Base-by-base conservation (phyloP, 345 rosid genomes). In the Lumnitzera littorea region DNA sequence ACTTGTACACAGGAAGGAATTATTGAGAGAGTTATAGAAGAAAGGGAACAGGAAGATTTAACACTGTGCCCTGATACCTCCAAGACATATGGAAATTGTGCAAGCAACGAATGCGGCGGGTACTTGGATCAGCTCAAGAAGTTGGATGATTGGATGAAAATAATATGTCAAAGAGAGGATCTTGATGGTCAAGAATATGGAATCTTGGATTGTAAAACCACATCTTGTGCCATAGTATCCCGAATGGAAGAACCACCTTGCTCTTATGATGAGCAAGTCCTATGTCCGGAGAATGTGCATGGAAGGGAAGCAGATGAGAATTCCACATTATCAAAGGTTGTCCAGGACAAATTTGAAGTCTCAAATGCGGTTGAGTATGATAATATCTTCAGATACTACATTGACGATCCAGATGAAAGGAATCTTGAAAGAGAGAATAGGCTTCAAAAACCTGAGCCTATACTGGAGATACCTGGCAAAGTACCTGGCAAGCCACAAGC, bases 241-340 rank as follows among this genome's bases (percentile, higher is more conserved):
- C 9, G 43, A 5, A 36, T 5, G 43, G 43, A 36, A 36, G 43
- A 36, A 9, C 16, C 20, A 14, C 20, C 15, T 12, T 12, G 20
- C 52, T 50, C 1, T 50, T 16, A 16, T 8, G 11, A 50, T 50
- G 52, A 50, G 15, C n/a, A 50, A 16, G 52, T 50, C 10, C 15
- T 14, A 50, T 16, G 1, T 14, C 20, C 52, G 1, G 52, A 50
- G 20, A 9, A 50, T 50, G 15, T 50, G 20, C 20, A 16, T 50
- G 52, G 20, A 50, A 50, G 52, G 52, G 52, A 50, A 50, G 52
- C 52, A 50, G 15, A 14, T 50, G 52, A 14, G 52, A 50, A n/a
- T 50, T 50, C 52, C 1, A 14, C 52, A 7, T 50, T 4, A 14
- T 14, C 20, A 14, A 14, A 14, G 10, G 15, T 16, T 50, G 52